A percentile compares a stretch with the other conserved stretches of the same genome.
phyloP scores from a whole-genome alignment of 192 early-diverging fungal species.

The Backusella mclennaniae region DNA sequence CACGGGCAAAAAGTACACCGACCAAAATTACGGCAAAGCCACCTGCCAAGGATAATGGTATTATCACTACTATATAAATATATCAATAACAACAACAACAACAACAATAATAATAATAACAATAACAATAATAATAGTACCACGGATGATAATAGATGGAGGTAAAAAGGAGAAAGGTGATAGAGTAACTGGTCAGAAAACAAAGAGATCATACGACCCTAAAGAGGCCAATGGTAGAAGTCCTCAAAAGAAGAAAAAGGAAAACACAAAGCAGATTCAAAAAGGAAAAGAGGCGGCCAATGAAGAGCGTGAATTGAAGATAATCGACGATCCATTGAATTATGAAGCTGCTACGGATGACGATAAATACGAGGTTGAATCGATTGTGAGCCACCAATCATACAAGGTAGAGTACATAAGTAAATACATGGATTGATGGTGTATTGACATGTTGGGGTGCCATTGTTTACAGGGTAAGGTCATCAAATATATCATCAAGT shows the following conservation, averaged over 20 bases:
- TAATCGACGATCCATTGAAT: background rate
- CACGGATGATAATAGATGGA: background rate
- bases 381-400: background rate
- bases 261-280: background rate
- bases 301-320: background rate
- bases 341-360: background rate
- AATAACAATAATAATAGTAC: background rate
- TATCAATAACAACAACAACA: background rate
- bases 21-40: background rate
- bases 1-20: background rate
- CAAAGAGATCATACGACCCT: background rate
- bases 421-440: background rate
- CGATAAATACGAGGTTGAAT: constrained; percentile 6
- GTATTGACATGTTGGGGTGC: background rate
- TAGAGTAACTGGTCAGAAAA: background rate
- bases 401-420: constrained; percentile 5
- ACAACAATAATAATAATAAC: background rate
- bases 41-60: background rate
- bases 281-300: background rate
- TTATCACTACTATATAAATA: background rate
- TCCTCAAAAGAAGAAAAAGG: background rate
- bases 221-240: background rate
- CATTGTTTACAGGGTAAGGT: background rate
- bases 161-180: background rate
- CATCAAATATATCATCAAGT: constrained; percentile 5